Conservation (phyloP, 768 basidiomycete genomes). For the Russula emetica region DNA sequence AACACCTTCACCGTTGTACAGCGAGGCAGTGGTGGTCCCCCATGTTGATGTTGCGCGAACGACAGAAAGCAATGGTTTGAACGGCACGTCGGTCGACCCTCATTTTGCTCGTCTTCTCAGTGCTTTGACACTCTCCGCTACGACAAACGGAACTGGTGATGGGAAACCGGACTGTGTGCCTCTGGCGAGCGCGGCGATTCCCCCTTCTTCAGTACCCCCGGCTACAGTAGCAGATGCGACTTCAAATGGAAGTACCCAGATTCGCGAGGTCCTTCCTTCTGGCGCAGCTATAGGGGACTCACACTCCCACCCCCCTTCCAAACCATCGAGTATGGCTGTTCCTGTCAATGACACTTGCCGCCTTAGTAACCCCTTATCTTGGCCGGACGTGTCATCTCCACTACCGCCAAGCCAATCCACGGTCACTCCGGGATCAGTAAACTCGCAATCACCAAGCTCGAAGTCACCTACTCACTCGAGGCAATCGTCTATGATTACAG, state of each 20-base stretch:
- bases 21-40: conserved; percentile 39
- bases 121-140: conserved; percentile 55
- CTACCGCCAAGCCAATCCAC: conserved; percentile 11
- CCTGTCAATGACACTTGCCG: not conserved
- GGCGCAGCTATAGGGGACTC: not conserved
- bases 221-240: not conserved
- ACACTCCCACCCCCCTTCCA: conserved; percentile 5
- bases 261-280: conserved; percentile 5
- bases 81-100: conserved; percentile 49
- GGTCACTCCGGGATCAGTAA: conserved; percentile 18
- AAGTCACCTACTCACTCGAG: conserved; percentile 34
- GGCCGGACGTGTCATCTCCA: conserved; percentile 9
- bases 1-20: conserved; percentile 59
- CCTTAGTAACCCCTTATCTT: not conserved
- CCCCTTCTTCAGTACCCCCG: not conserved
- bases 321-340: conserved; percentile 3
- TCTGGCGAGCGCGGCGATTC: not conserved
- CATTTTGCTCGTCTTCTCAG: conserved; percentile 67
- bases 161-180: not conserved
- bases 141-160: conserved; percentile 5
- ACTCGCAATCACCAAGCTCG: conserved; percentile 18
- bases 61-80: conserved; percentile 33
- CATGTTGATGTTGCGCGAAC: conserved; percentile 33
- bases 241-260: not conserved
- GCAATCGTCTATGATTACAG: conserved; percentile 44